These are phyloP conservation scores for Fusarium citri DNA, from an alignment of 2,329 filamentous ascomycete genomes.

Conservation along the genomic window DNA sequence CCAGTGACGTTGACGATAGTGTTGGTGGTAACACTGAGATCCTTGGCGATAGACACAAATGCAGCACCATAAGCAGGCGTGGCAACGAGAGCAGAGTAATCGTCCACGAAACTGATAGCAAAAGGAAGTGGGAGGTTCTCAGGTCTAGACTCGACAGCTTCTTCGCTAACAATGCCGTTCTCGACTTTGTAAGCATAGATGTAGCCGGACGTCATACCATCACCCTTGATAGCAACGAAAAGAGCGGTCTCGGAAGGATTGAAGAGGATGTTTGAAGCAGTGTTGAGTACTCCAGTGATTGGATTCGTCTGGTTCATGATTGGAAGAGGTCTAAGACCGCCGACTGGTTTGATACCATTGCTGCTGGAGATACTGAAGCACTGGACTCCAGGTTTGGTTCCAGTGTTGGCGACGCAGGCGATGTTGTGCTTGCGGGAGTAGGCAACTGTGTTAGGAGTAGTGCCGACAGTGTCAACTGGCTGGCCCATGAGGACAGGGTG, in stretches of 20 bases:
- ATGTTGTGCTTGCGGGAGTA: constrained; percentile 12
- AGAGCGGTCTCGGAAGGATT: constrained; percentile 11
- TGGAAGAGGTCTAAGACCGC: neutral
- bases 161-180: neutral
- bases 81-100: neutral
- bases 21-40: neutral
- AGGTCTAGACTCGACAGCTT: neutral
- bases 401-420: constrained; percentile 14
- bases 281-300: neutral
- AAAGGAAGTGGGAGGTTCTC: constrained; percentile 13
- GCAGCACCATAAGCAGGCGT: constrained; percentile 18
- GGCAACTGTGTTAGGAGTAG: constrained; percentile 3
- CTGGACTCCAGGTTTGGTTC: constrained; percentile 8
- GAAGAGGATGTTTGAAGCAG: constrained; percentile 11
- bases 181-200: constrained; percentile 3
- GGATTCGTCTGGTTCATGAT: neutral
- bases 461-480: constrained; percentile 1
- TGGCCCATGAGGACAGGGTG: neutral
- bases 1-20: neutral
- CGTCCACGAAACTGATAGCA: neutral
- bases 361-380: neutral
- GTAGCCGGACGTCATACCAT: neutral
- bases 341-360: neutral
- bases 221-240: constrained; percentile 6
- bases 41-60: neutral